Base-by-base conservation (phyloP, 306 rosid genomes). In the Inga oerstediana region DNA sequence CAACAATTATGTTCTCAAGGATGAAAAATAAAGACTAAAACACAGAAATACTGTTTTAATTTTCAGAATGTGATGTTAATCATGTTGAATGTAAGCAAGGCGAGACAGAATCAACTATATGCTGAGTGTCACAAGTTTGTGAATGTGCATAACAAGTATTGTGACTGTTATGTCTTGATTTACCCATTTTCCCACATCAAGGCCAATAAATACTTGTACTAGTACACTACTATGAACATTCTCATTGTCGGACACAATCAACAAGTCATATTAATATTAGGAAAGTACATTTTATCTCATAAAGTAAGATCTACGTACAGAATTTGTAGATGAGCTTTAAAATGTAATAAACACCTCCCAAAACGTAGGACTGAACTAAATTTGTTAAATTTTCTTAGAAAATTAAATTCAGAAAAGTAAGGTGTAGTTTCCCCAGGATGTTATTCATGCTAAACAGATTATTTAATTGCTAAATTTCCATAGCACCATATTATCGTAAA, bases 61-160 rank as follows among this genome's bases (percentile, higher is more conserved):
- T 12, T 71, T n/a, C 54, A 71, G 56, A 22, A 43, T 61, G 27
- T 72, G 17, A n/a, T 43, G 44, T 71, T 72, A 27, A 71, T 71
- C 58, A 5, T 45, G 32, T 24, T 72, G 5, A 27, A 24, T 44
- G 20, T 22, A 39, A 45, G 76, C 39, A 72, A 12, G 59, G 5
- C 12, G 35, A 45, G 58, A 19, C 39, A 22, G 39, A 72, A 46
- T 44, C n/a, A 72, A 46, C 59, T 24, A 69, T 9, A n/a, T 44
- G 76, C 12, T 20, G 8, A 72, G n/a, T 14, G 58, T 12, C 30
- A 41, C 9, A 44, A 44, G 58, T 44, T 24, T 45, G 20, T 44
- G 20, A 13, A 72, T 72, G 52, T 45, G n/a, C 76, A 41, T n/a
- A 44, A 72, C 7, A 73, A 73, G 3, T 73, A 73, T 43, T 71